Conservation (phyloP, 345 rosid genomes). For the Citrus trifoliata region DNA sequence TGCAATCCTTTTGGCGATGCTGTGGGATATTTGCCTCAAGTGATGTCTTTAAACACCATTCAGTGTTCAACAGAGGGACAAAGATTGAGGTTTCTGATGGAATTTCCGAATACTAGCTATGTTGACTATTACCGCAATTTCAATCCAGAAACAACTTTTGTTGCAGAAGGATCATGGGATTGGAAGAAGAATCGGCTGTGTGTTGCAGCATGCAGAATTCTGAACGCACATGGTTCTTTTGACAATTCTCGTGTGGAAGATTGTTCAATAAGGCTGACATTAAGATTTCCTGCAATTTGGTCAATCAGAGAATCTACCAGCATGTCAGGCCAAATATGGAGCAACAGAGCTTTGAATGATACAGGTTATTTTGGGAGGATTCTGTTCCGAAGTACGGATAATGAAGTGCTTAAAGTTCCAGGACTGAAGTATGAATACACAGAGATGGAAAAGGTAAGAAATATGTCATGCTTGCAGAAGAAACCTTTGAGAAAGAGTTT, state of each 20-base stretch:
- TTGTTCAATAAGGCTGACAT: conserved; percentile 28
- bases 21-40: conserved; percentile 18
- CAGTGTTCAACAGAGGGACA: conserved; percentile 23
- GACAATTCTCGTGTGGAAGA: conserved; percentile 18
- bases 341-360: conserved; percentile 6
- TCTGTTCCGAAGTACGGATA: neutral
- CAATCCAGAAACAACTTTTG: conserved; percentile 20
- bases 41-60: conserved; percentile 17
- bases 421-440: conserved; percentile 32
- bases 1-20: conserved; percentile 23
- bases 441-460: conserved; percentile 7
- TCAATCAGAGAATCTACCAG: conserved; percentile 18
- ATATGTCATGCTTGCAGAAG: conserved; percentile 2
- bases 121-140: neutral
- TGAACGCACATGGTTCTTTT: neutral
- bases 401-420: neutral
- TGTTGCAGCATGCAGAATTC: conserved; percentile 29
- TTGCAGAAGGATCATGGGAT: conserved; percentile 39
- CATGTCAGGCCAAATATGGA: conserved; percentile 26
- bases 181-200: conserved; percentile 18
- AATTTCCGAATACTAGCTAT: conserved; percentile 15
- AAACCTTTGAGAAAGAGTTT: neutral
- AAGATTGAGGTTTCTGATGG: conserved; percentile 20
- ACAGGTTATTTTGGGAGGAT: conserved; percentile 20
- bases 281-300: conserved; percentile 36